Base-by-base conservation (phyloP, 208 protist genomes). In the Crithidia bombi region DNA sequence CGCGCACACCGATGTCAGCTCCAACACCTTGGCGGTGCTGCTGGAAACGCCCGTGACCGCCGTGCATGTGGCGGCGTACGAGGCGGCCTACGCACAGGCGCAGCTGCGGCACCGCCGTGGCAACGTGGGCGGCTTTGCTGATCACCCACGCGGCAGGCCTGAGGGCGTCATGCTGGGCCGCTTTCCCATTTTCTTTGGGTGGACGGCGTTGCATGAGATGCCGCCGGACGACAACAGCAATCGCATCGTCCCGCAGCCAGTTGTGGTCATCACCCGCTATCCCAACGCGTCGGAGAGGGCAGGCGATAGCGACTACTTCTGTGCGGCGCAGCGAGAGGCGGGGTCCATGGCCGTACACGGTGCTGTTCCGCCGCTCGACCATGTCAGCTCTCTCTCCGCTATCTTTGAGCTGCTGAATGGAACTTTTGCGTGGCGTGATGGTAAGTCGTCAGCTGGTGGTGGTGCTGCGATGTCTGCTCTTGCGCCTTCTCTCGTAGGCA, bases 171-270 rank as follows among this genome's bases (percentile, higher is more conserved):
- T 86, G 44, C 79, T 78, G 38, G 86, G 75, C 47, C 85, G 78
- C 65, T 88, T 91, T 59, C 77, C 36, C 47, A 68, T 90, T 15
- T 61, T 44, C n/a, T 82, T 86, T 65, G 86, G 89, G 12, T 94
- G 89, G 87, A 69, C 79, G 21, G 79, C 78, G 19, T 46, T 89
- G 35, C 46, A 65, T 30, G 86, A 92, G 46, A 84, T 92, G 73
- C 89, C 89, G 46, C 73, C 73, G 51, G 86, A 94, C 47, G 82
- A 83, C 38, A 90, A 94, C 72, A 87, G 86, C 56, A 79, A 86
- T 55, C 84, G 89, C 32, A 66, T 92, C 54, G 32, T 92, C 3
- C 86, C 89, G 23, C 86, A 94, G 73, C 89, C 89, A 11, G 59
- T 91, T 5, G 81, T 88, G 51, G 69, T 71, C 39, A 61, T 91